phyloP scores from a whole-genome alignment of 2,329 filamentous ascomycete species.

The Capronia americana region DNA sequence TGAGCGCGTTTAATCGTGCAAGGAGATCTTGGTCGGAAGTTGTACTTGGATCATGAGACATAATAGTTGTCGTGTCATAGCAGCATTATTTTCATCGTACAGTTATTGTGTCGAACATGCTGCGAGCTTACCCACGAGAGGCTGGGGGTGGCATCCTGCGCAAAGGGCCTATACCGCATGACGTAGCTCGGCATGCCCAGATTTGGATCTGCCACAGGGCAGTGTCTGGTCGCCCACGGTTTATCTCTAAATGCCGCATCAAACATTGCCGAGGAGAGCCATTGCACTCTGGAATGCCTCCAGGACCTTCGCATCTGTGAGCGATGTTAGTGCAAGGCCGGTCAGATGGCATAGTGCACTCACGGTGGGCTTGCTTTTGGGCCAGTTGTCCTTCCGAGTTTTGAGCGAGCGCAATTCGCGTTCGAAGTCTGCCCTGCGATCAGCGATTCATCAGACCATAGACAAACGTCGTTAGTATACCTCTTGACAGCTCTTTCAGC shows the following conservation, averaged over 20 bases:
- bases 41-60: conserved; percentile 31
- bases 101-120: neutral
- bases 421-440: conserved; percentile 70
- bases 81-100: conserved; percentile 18
- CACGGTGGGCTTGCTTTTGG: conserved; percentile 81
- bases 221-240: neutral
- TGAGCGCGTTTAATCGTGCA: conserved; percentile 45
- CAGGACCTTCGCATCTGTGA: conserved; percentile 52
- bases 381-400: conserved; percentile 74
- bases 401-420: conserved; percentile 76
- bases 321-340: conserved; percentile 10
- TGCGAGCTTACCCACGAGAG: conserved; percentile 1
- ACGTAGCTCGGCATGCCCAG: conserved; percentile 6
- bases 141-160: neutral
- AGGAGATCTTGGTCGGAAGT: conserved; percentile 43
- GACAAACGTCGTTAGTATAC: conserved; percentile 49
- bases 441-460: neutral
- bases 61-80: conserved; percentile 25
- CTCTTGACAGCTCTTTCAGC: conserved; percentile 78
- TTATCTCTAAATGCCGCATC: conserved; percentile 20
- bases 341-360: conserved; percentile 46
- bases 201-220: neutral
- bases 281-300: conserved; percentile 57
- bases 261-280: conserved; percentile 49
- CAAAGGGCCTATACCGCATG: conserved; percentile 16